A percentile compares a stretch with the other conserved stretches of the same genome.
phyloP scores from a whole-genome alignment of 2,329 filamentous ascomycete genomes.

The Periconia sp. region DNA sequence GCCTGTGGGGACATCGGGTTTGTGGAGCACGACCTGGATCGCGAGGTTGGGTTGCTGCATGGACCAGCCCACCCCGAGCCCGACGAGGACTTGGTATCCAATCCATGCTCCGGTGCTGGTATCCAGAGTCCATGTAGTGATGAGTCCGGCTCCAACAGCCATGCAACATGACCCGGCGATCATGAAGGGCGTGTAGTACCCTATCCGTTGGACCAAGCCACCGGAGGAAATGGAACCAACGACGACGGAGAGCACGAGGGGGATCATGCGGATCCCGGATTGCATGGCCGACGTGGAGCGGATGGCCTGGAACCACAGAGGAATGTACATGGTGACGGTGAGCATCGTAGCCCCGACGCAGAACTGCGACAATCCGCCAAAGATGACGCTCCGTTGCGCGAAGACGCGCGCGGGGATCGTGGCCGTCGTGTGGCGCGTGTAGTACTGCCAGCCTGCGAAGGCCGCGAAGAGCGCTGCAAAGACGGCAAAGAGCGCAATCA shows the following conservation, averaged over 20 bases:
- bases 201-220: slow-evolving; percentile 41
- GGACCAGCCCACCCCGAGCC: slow-evolving; percentile 45
- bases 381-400: slow-evolving; percentile 46
- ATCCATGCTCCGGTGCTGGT: slow-evolving; percentile 37
- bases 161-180: slow-evolving; percentile 44
- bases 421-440: slow-evolving; percentile 43
- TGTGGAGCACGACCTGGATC: slow-evolving; percentile 45
- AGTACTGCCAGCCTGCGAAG: slow-evolving; percentile 43
- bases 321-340: slow-evolving; percentile 44
- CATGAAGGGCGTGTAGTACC: slow-evolving; percentile 54
- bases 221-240: slow-evolving; percentile 45
- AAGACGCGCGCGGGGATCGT: slow-evolving; percentile 48
- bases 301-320: slow-evolving; percentile 53
- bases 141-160: slow-evolving; percentile 47
- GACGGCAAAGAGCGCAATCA: slow-evolving; percentile 46
- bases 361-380: slow-evolving; percentile 43
- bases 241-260: slow-evolving; percentile 48
- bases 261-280: slow-evolving; percentile 50
- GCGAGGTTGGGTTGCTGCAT: slow-evolving; percentile 51
- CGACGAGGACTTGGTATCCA: slow-evolving; percentile 31
- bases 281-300: slow-evolving; percentile 45
- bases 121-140: slow-evolving; percentile 43
- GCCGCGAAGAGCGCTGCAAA: slow-evolving; percentile 43
- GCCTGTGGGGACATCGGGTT: slow-evolving; percentile 46
- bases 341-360: slow-evolving; percentile 43